Conservation (phyloP, 2,329 filamentous ascomycete genomes). For the Pseudogymnoascus sp. region DNA sequence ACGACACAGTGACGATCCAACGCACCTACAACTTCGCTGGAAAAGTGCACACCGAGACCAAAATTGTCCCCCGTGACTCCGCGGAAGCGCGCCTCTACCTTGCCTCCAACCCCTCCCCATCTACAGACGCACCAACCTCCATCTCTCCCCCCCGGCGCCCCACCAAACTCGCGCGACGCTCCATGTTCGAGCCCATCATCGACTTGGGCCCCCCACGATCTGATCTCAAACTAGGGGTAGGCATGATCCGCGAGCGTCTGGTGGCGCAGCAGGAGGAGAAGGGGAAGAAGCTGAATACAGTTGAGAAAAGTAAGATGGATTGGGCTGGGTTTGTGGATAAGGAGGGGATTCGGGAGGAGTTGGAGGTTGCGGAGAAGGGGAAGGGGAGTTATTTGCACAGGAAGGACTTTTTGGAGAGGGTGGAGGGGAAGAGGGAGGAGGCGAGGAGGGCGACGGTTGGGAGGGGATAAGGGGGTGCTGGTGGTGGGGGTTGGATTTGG, state of each 20-base stretch:
- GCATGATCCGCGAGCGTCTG: constrained; percentile 25
- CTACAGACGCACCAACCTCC: constrained; percentile 16
- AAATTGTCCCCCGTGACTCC: constrained; percentile 55
- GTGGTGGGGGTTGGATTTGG: not conserved
- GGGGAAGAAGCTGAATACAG: constrained; percentile 59
- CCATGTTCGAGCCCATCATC: constrained; percentile 51
- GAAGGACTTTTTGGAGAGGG: constrained; percentile 58
- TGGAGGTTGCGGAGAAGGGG: constrained; percentile 55
- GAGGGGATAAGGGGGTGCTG: not conserved
- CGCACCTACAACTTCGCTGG: constrained; percentile 70
- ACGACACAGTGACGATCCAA: constrained; percentile 51
- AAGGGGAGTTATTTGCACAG: constrained; percentile 55
- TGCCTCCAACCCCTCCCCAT: constrained; percentile 37
- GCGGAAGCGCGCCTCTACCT: constrained; percentile 59
- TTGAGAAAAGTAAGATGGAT: constrained; percentile 66
- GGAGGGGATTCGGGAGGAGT: constrained; percentile 62
- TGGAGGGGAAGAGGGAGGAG: constrained; percentile 55
- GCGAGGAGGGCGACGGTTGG: constrained; percentile 38
- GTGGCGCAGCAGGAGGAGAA: constrained; percentile 39
- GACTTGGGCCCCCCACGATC: constrained; percentile 38
- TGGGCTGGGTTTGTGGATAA: constrained; percentile 66
- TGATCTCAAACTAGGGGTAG: constrained; percentile 52
- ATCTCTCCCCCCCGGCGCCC: constrained; percentile 22
- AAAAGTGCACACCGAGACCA: constrained; percentile 63
- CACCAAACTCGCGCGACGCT: constrained; percentile 36